Base-by-base conservation (phyloP, 2,329 filamentous ascomycete species). In the Sarocladiaceae sp. region DNA sequence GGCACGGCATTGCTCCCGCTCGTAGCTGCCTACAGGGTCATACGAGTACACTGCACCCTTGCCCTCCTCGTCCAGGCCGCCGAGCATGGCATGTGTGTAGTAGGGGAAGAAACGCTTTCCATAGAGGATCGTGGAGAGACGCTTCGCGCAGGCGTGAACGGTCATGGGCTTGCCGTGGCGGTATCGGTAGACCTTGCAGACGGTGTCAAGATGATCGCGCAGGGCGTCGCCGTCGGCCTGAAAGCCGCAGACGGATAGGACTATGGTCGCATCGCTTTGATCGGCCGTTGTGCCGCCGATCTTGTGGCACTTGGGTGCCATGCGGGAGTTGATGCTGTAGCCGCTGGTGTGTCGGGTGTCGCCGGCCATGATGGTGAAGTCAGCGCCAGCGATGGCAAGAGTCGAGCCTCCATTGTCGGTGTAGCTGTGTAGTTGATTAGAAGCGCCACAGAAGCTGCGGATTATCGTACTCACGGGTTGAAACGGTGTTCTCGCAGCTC, bases 141-240 rank as follows among this genome's bases (percentile, higher is more conserved):
- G 83, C 70, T 97, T 91, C 45, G 93, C 94, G 68, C 91, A 97
- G 40, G 93, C 93, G 58, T 88, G 84, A 59, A 97, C 85, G 51
- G 80, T 84, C 84, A 98, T 98, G 53, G 88, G 82, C 74, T 97
- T 98, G 67, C 88, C 88, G 66, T 97, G 91, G 64, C 94, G 89
- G 74, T 96, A 96, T 59, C 86, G 87, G 80, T 97, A 97, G 84
- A 97, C 95, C 76, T 95, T 97, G 74, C 94, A 93, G 60, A 95
- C 81, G 51, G 88, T 83, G 63, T 97, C 91, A 51, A 97, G 80
- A 52, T 88, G 86, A 70, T 97, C 91, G 68, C 93, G 91, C 55
- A 98, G 75, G 27, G 93, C 91, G 58, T 90, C 82, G 48, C 93
- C 93, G 64, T 98, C 93, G 51, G 93, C 93, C 12, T 90, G 88